These are phyloP conservation scores for Penicillium freii DNA, from an alignment of 2,329 filamentous ascomycete species.

Conservation along the genomic window DNA sequence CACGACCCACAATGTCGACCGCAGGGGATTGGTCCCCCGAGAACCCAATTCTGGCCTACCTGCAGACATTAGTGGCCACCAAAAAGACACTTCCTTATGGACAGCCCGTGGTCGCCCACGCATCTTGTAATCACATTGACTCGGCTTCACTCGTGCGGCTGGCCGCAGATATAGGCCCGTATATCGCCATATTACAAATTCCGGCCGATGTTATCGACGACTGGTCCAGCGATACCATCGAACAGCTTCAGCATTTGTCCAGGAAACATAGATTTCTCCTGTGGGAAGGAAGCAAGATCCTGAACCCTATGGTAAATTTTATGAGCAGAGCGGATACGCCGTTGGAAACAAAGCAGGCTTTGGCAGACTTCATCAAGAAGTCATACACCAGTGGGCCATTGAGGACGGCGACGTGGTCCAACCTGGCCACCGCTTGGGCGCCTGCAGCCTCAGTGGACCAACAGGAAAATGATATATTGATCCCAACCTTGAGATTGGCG, in stretches of 20 bases:
- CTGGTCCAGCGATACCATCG: constrained; percentile 57
- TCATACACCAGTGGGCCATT: constrained; percentile 42
- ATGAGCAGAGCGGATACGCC: constrained; percentile 27
- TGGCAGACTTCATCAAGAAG: constrained; percentile 37
- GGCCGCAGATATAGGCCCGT: constrained; percentile 59
- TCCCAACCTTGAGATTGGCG: constrained; percentile 44
- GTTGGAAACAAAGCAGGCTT: constrained; percentile 32
- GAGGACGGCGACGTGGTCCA: constrained; percentile 41
- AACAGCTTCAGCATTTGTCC: constrained; percentile 35
- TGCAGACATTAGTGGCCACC: constrained; percentile 32
- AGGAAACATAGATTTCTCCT: constrained; percentile 40
- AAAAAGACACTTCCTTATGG: constrained; percentile 41
- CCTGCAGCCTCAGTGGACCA: constrained; percentile 35
- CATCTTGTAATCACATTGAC: constrained; percentile 58
- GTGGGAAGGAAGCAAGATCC: constrained; percentile 42
- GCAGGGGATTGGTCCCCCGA: constrained; percentile 20
- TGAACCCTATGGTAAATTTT: constrained; percentile 38
- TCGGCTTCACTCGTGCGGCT: constrained; percentile 56
- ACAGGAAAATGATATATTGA: constrained; percentile 42
- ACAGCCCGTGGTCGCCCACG: constrained; percentile 44
- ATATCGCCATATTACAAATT: constrained; percentile 60
- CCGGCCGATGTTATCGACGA: constrained; percentile 63
- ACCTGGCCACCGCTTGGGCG: constrained; percentile 41
- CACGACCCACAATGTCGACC: constrained; percentile 19
- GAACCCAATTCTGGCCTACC: constrained; percentile 40